Conservation (phyloP, 352 stramenopile species). For the Aphanomyces stellatus region DNA sequence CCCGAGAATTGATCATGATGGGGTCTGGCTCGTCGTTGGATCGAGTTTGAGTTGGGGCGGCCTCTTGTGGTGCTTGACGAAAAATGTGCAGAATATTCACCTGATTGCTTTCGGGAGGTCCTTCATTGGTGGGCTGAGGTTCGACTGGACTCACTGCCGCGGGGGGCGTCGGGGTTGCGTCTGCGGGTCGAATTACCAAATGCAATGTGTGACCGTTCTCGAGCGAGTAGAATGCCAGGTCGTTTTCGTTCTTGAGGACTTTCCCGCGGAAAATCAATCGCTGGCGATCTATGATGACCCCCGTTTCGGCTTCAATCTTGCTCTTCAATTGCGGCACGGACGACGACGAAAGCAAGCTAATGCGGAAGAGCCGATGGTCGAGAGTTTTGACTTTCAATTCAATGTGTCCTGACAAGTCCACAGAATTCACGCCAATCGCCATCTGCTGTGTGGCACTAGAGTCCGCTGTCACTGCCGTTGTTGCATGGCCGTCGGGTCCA, state of each 20-base stretch:
- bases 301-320: conserved; percentile 52
- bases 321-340: conserved; percentile 74
- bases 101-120: neutral
- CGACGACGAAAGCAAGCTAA: conserved; percentile 48
- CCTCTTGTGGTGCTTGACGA: neutral
- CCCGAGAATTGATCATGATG: conserved; percentile 3
- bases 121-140: neutral
- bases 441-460: neutral
- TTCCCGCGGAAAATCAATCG: conserved; percentile 79
- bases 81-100: neutral
- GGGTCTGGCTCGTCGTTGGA: conserved; percentile 75
- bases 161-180: neutral
- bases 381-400: conserved; percentile 71
- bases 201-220: conserved; percentile 80
- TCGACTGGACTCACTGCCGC: neutral
- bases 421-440: neutral
- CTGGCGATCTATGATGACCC: conserved; percentile 61
- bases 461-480: neutral
- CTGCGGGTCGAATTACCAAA: conserved; percentile 51
- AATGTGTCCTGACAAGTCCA: neutral
- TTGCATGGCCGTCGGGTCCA: neutral
- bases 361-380: conserved; percentile 73
- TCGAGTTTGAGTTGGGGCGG: neutral
- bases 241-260: conserved; percentile 82
- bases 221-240: conserved; percentile 56